Conservation (phyloP, 2,329 filamentous ascomycete genomes). For the Colletotrichum salicis region DNA sequence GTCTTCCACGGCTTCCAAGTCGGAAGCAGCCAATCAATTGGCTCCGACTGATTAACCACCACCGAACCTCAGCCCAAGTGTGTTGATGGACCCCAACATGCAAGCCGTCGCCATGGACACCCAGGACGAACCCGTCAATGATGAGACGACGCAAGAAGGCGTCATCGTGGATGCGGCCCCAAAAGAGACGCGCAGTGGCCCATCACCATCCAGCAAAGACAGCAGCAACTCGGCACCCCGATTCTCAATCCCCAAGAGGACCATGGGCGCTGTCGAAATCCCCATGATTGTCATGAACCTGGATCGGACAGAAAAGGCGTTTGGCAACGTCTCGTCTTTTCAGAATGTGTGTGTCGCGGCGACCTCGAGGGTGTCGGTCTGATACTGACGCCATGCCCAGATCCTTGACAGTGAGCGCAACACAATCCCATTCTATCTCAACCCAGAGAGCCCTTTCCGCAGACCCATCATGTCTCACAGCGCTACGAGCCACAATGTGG, state of each 20-base stretch:
- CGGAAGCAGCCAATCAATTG: background rate
- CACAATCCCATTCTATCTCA: slow-evolving; percentile 76
- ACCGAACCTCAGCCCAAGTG: background rate
- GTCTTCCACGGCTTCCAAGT: background rate
- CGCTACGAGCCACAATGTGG: slow-evolving; percentile 80
- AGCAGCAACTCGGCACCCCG: slow-evolving; percentile 33
- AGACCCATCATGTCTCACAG: slow-evolving; percentile 82
- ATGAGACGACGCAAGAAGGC: background rate
- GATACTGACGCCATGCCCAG: slow-evolving; percentile 42
- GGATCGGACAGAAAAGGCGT: slow-evolving; percentile 55
- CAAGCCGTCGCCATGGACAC: slow-evolving; percentile 27
- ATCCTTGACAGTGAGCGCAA: slow-evolving; percentile 60
- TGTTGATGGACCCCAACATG: background rate
- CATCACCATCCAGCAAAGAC: background rate
- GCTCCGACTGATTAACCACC: background rate
- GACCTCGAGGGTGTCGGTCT: background rate
- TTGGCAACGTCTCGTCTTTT: slow-evolving; percentile 51
- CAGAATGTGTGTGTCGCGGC: slow-evolving; percentile 47
- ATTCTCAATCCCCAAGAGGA: slow-evolving; percentile 48
- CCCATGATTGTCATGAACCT: slow-evolving; percentile 56
- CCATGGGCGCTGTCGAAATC: slow-evolving; percentile 54
- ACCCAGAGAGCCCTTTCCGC: slow-evolving; percentile 81
- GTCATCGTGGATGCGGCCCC: background rate
- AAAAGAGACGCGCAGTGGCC: background rate
- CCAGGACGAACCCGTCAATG: slow-evolving; percentile 3